Conservation (phyloP, 2,329 filamentous ascomycete genomes). For the Fusarium zealandicum region DNA sequence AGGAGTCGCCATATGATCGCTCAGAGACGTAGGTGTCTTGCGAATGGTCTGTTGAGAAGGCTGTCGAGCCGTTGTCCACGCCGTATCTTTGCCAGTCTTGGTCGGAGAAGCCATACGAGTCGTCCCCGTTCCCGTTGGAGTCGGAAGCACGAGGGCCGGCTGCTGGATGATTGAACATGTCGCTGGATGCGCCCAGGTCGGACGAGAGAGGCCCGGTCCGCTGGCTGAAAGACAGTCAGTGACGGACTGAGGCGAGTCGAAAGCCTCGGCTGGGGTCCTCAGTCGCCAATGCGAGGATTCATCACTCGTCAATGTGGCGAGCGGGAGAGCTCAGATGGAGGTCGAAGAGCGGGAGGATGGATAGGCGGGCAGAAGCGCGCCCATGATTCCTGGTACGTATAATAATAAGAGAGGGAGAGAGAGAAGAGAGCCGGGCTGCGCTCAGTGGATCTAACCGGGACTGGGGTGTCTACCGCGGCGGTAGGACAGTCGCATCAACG, state of each 20-base stretch:
- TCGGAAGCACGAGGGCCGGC: slow-evolving; percentile 44
- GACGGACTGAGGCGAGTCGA: slow-evolving; percentile 50
- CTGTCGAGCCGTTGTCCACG: slow-evolving; percentile 30
- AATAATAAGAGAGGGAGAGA: slow-evolving; percentile 37
- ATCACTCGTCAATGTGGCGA: slow-evolving; percentile 48
- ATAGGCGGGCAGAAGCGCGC: slow-evolving; percentile 47
- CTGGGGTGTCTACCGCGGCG: slow-evolving; percentile 29
- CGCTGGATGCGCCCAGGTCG: slow-evolving; percentile 44
- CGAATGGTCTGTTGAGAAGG: slow-evolving; percentile 35
- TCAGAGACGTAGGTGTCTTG: slow-evolving; percentile 39
- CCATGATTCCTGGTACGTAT: slow-evolving; percentile 48
- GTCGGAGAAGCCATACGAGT: slow-evolving; percentile 43
- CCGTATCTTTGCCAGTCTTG: slow-evolving; percentile 46
- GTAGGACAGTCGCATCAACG: slow-evolving; percentile 27
- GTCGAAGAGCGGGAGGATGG: slow-evolving; percentile 44
- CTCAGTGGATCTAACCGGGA: slow-evolving; percentile 21
- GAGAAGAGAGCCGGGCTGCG: slow-evolving; percentile 21
- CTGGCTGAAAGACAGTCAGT: slow-evolving; percentile 46
- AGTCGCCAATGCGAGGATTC: slow-evolving; percentile 47
- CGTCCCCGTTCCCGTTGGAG: slow-evolving; percentile 39
- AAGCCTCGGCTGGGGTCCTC: slow-evolving; percentile 47
- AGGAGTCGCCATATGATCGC: slow-evolving; percentile 40
- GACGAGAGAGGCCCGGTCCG: slow-evolving; percentile 45
- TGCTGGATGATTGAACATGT: slow-evolving; percentile 49
- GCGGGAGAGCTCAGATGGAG: slow-evolving; percentile 44